Base-by-base conservation (phyloP, 2,329 filamentous ascomycete genomes). In the Chrysoporthe cubensis region DNA sequence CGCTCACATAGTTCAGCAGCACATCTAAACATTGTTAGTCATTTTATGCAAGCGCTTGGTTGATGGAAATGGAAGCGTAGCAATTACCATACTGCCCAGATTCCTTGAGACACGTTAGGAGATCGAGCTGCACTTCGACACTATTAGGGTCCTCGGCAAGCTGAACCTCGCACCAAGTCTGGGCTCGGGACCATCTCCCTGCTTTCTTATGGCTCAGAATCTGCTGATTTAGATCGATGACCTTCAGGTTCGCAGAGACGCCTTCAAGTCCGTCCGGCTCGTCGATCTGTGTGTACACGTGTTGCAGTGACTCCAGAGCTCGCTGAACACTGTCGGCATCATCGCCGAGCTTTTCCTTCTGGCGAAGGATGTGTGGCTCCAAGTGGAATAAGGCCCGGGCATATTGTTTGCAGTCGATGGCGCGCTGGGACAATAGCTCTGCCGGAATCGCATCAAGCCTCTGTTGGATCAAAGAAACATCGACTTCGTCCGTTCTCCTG, bases 241-340 rank as follows among this genome's bases (percentile, higher is more conserved):
- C 88, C 68, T 91, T 91, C 3, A 98, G 83, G 76, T 96, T 91
- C 26, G 93, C 89, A 1, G 95, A 97, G 69, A 99, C 95, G 2
- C 96, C 96, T 76, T 98, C 94, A 44, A 99, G 90, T 1, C 95
- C 94, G 78, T 99, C 96, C 0, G 96, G 96, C 74, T 99, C 96
- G 75, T 99, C 96, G 69, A 99, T 98, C 73, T 97, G 92, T 1
- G 93, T 93, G 78, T 99, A 99, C 21, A 99, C 97, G 64, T 95
- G 90, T 75, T 98, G 95, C 34, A 99, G 82, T 69, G 90, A 88
- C 72, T 93, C 88, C 69, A 96, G 87, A 4, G 96, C 83, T 34
- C 88, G 84, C 64, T 91, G 84, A n/a, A 86, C 81, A 32, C 88
- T 85, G 2, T 84, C 82, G 1, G 81, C 78, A 0, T 83, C 82